A percentile compares a stretch with the other conserved stretches of the same genome.
These are phyloP conservation scores for Quercus gilva DNA, from an alignment of 306 rosid genomes.

Conservation along the genomic window DNA sequence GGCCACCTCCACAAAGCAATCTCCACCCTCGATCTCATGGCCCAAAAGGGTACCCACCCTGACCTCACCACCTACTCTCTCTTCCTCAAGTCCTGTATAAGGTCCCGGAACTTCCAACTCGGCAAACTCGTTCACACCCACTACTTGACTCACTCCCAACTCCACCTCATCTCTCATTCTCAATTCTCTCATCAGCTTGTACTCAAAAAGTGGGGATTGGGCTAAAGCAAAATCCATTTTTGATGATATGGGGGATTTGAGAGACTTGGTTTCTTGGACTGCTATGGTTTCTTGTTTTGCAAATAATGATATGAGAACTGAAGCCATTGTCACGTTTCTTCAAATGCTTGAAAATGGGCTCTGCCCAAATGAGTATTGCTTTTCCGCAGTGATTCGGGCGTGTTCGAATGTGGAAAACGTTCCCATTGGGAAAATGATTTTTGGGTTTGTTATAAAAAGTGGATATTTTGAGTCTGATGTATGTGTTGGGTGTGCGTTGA, in stretches of 20 bases:
- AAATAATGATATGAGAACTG: no score
- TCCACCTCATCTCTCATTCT: no score
- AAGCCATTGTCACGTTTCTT: no score
- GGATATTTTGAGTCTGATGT: constrained; percentile 52
- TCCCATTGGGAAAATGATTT: not conserved
- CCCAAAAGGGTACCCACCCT: not conserved
- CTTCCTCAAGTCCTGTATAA: constrained; percentile 58
- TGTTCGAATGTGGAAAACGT: no score
- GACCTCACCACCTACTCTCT: constrained; percentile 31
- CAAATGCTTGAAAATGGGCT: no score
- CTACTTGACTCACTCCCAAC: not conserved
- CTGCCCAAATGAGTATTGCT: no score
- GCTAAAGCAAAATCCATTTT: no score
- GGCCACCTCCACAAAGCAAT: constrained; percentile 43
- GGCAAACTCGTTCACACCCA: constrained; percentile 51
- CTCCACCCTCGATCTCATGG: constrained; percentile 31
- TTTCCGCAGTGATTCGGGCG: no score
- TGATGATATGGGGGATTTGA: no score
- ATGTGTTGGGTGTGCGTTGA: constrained; percentile 62
- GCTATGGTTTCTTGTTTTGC: no score
- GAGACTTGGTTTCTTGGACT: no score
- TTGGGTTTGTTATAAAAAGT: constrained; percentile 41
- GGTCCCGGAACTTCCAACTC: constrained; percentile 34
- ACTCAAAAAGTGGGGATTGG: not conserved
- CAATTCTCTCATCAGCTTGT: no score